Evolutionary conservation across 768 basidiomycete species (phyloP).

Genomic region (Collybiopsis luxurians): DNA sequence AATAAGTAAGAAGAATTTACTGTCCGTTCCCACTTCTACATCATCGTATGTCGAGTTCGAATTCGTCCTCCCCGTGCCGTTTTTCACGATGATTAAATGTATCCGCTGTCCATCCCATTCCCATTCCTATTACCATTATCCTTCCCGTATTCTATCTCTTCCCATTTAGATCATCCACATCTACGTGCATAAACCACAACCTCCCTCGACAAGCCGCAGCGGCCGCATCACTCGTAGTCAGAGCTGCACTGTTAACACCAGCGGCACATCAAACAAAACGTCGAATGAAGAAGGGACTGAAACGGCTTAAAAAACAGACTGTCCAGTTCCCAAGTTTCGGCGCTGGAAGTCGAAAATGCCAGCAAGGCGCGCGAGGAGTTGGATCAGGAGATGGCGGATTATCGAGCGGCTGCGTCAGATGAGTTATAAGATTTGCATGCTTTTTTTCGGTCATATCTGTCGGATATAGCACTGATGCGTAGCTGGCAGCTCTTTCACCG

Average conservation of each 20-base stretch:
- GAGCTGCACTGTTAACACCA: not conserved
- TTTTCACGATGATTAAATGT: too few relatives aligned
- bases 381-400: constrained; percentile 82
- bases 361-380: constrained; percentile 52
- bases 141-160: too few relatives aligned
- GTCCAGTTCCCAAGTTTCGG: constrained; percentile 4
- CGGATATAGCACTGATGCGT: too few relatives aligned
- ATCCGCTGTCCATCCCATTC: too few relatives aligned
- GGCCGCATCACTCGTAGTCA: constrained; percentile 17
- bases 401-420: constrained; percentile 39
- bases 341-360: constrained; percentile 2
- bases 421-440: not conserved
- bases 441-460: too few relatives aligned
- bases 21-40: not conserved
- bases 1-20: constrained; percentile 3
- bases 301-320: constrained; percentile 59
- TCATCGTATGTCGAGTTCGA: not conserved
- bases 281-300: constrained; percentile 67
- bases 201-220: constrained; percentile 19
- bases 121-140: too few relatives aligned
- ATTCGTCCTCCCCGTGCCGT: too few relatives aligned
- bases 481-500: too few relatives aligned
- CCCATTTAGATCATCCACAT: not conserved
- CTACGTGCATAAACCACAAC: constrained; percentile 2
- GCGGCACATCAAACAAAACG: constrained; percentile 33